These are phyloP conservation scores for Aegle marmelos DNA, from an alignment of 345 rosid species.

Conservation along the genomic window DNA sequence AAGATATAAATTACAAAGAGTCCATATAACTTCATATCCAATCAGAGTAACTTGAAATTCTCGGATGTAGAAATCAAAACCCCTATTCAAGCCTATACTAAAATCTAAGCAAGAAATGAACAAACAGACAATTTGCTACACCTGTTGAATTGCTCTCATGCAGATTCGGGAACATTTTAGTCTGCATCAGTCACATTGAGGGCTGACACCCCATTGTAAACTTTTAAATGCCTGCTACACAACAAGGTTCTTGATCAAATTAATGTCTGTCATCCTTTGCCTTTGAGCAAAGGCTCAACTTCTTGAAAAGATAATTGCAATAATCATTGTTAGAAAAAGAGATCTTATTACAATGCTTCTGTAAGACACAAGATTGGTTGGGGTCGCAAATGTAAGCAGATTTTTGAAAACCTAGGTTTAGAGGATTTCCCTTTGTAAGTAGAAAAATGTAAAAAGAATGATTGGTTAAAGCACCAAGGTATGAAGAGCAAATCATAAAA, in stretches of 20 bases:
- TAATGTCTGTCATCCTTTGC: neutral
- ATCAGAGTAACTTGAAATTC: neutral
- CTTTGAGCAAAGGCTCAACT: neutral
- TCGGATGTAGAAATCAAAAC: neutral
- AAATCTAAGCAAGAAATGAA: neutral
- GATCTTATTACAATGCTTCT: constrained; percentile 17
- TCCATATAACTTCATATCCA: neutral
- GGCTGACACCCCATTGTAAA: neutral
- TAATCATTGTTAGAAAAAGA: neutral
- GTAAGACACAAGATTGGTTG: neutral
- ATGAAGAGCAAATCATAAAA: neutral
- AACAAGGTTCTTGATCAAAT: neutral
- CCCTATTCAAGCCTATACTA: no score
- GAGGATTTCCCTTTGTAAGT: neutral
- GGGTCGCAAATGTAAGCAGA: constrained; percentile 6
- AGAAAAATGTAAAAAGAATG: constrained; percentile 5
- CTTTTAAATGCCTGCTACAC: constrained; percentile 3
- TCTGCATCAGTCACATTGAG: neutral
- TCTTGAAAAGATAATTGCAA: neutral
- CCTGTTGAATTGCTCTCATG: constrained; percentile 7
- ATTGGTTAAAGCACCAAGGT: constrained; percentile 1
- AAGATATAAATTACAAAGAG: neutral
- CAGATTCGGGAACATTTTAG: neutral
- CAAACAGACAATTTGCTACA: neutral
- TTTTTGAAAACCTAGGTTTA: constrained; percentile 12